Evolutionary conservation across 345 rosid species (phyloP), one percentile per base, ranked within the genome.

Genomic region (Rhodamnia rubescens): DNA sequence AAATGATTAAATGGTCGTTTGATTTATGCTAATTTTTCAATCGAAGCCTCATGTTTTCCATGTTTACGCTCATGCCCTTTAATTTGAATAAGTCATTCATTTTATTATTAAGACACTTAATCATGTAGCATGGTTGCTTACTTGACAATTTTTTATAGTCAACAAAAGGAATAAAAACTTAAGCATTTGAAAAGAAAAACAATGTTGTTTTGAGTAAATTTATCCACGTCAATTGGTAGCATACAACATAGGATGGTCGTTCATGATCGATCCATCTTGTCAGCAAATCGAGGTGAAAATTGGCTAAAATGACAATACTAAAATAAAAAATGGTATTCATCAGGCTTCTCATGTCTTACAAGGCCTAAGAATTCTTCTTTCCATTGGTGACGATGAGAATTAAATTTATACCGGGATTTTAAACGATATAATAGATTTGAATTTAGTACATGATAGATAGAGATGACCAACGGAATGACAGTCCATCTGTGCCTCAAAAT

Each of bases 251-350:
- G 1, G 8, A n/a, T 0, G 5, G 4, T 12, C n/a, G 32, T 0
- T 1, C 1, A 58, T 58, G 12, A n/a, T n/a, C n/a, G 4, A n/a
- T 2, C 18, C 4, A 1, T 0, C 1, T 0, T 2, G 4, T n/a
- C 0, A 0, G 0, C 18, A 58, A 58, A 11, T 58, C n/a, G 6
- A 58, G n/a, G 42, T 4, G 29, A 58, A 58, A 11, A 58, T 5
- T n/a, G 14, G 32, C 9, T 3, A 0, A 7, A 59, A n/a, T 11
- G 1, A 27, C 2, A n/a, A 59, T 4, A 6, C 3, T 59, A 27
- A n/a, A 59, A 12, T 1, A 2, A 15, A 61, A 61, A 15, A 11
- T 50, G 21, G 40, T 61, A 29, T 61, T 61, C 40, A 61, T 27
- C 21, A 1, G 21, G 10, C 10, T 3, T 50, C 40, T 61, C 21